Base-by-base conservation (phyloP, 306 rosid species). In the Lathyrus tuberosus region DNA sequence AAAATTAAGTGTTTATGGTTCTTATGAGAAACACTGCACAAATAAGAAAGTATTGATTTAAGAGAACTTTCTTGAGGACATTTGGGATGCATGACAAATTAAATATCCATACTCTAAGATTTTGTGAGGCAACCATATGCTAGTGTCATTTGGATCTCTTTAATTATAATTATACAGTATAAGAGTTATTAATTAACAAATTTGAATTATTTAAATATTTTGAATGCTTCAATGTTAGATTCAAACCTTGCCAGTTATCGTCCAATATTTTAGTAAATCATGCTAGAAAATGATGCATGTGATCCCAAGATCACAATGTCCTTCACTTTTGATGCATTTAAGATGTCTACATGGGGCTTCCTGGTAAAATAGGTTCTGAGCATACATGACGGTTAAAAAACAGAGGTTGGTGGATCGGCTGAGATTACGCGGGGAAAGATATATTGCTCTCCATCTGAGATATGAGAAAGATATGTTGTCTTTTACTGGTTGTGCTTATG, bases 401-500 rank as follows among this genome's bases (percentile, higher is more conserved):
- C 98, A 92, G 98, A 92, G 86, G 86, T 86, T 92, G 96, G 96
- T 87, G 82, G 95, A 92, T 82, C 96, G 96, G 54, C 87, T 92
- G 79, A 88, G 88, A 81, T 77, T 90, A 74, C 88, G 64, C 5
- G 89, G 96, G 59, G 88, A 80, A 79, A 87, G 86, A 84, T 92
- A 92, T 76, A 92, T 92, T 68, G 92, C 96, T 67, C 98, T 92
- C 74, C 98, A 92, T 81, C 83, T 92, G 80, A 86, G 96, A 86
- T 92, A 86, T 68, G 98, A 92, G 87, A 89, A 89, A 83, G 98
- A 92, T 83, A 92, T 89, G 98, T 81, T 92, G 74, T 81, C 98
- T 74, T 92, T 89, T 78, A 92, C 98, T 8, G 98, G 98, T 31
- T 92, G 98, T 76, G 80, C 90, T 28, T 86, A 84, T 80, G 96